Evolutionary conservation across 148 eudicot species (phyloP), one percentile per base, ranked within the genome.

Genomic region (Dianthus caryophyllus): DNA sequence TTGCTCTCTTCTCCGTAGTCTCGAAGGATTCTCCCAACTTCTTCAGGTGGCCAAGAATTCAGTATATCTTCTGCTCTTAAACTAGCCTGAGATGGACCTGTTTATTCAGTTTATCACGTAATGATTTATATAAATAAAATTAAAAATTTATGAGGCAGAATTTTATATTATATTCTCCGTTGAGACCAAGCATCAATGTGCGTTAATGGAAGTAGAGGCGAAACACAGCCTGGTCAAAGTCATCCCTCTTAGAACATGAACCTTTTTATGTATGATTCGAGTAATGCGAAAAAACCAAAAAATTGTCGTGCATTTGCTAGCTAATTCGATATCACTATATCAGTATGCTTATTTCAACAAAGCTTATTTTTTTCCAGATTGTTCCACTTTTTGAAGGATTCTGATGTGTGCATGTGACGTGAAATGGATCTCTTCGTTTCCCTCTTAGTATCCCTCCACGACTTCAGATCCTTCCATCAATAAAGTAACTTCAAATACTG

Each of bases 1-100:
- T 83, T 84, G 81, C 86, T 94, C 81, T 94, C 98, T 83, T 94
- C 98, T n/a, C 98, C 97, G 64, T 94, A 94, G 9, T 94, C 97
- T 26, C 84, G 84, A 58, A 94, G 81, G 55, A 94, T 82, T 79
- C 87, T 77, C 25, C 97, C 98, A 41, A 94, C 70, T 72, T 94
- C 97, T 69, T 47, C 29, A 59, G 80, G 86, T 43, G 97, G 97
- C 97, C 97, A 90, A 22, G 82, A 79, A 83, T 90, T 90, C 61
- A 90, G 78, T 58, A 94, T 86, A 71, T 94, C 98, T 80, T 86
- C 96, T n/a, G 98, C 97, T 74, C 71, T 90, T 54, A 94, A 68
- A 76, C 76, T 82, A 70, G 85, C 96, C 97, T 94, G 96, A 68
- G 88, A 90, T 22, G 84, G 50, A 69, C 91, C 95, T 87, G 96